Base-by-base conservation (phyloP, 345 rosid genomes). In the Bruguiera parviflora region DNA sequence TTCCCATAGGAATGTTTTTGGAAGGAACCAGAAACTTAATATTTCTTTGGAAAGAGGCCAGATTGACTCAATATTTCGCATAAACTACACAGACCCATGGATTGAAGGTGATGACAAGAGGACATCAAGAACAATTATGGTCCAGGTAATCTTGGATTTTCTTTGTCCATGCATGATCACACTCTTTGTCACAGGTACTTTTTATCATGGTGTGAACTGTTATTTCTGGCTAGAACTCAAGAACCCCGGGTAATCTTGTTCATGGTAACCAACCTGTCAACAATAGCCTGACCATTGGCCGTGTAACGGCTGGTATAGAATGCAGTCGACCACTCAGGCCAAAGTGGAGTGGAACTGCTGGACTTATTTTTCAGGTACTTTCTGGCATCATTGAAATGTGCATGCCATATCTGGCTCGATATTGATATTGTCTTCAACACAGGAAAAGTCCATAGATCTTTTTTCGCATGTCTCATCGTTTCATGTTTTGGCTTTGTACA, bases 81-180 rank as follows among this genome's bases (percentile, higher is more conserved):
- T 88, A 71, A 95, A 95, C 79, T 95, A 92, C 83, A 92, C 92
- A 20, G 99, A 92, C 80, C 99, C 99, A 47, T 95, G 99, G 99
- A 95, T 95, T 80, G 90, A 89, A 83, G 97, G 97, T 60, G 96
- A 92, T 66, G 97, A 95, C 80, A 95, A 92, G 74, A 84, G 89
- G 73, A 92, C 96, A 67, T 90, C 97, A 62, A 87, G 96, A 74
- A 87, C 97, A 53, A 86, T 89, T 73, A 88, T 83, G 92, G 83
- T 92, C 76, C 99, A 92, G 96, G 99, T 95, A 80, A 35, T 35
- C 11, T 24, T 58, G 58, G 9, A 15, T 55, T 74, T 15, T 58
- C 20, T 61, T 56, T 62, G 5, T 56, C 28, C 43, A 13, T 5
- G 52, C 66, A 15, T 21, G 37, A 4, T 19, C 18, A 43, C 20